Conservation (phyloP, 2,329 filamentous ascomycete genomes). For the Cordyceps cateniannulata region DNA sequence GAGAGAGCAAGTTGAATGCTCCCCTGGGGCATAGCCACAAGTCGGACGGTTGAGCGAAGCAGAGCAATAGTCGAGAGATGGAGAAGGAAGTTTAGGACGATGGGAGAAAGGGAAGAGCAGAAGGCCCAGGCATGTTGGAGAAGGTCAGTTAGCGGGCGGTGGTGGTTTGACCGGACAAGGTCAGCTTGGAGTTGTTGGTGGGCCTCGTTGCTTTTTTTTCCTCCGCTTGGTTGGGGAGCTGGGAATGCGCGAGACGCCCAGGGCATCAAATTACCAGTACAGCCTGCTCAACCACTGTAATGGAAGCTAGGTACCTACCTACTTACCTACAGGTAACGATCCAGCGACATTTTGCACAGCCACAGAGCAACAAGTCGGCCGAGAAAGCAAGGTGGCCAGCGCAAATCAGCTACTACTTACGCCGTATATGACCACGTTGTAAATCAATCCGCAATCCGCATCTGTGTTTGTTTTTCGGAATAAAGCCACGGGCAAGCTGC, state of each 20-base stretch:
- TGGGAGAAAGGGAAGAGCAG: neutral
- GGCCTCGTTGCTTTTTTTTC: neutral
- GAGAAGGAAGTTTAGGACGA: neutral
- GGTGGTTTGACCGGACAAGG: neutral
- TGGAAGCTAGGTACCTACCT: too few relatives aligned
- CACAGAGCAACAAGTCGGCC: neutral
- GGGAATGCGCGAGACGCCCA: too few relatives aligned
- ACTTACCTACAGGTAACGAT: neutral
- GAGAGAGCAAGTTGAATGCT: conserved; percentile 9
- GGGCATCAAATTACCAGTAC: too few relatives aligned
- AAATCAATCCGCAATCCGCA: neutral
- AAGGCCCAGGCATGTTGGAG: neutral
- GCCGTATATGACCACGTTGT: neutral
- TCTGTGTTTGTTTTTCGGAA: neutral
- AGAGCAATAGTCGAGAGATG: neutral
- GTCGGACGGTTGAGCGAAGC: neutral
- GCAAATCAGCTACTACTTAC: neutral
- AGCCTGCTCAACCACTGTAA: too few relatives aligned
- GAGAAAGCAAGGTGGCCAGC: neutral
- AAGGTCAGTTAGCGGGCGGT: neutral
- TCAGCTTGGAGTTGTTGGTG: neutral
- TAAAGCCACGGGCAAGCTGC: neutral
- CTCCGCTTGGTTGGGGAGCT: neutral
- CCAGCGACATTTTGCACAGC: neutral
- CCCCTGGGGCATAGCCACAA: conserved; percentile 9